Evolutionary conservation across 331 rosid species (phyloP).

Genomic region (Quercus lobata): DNA sequence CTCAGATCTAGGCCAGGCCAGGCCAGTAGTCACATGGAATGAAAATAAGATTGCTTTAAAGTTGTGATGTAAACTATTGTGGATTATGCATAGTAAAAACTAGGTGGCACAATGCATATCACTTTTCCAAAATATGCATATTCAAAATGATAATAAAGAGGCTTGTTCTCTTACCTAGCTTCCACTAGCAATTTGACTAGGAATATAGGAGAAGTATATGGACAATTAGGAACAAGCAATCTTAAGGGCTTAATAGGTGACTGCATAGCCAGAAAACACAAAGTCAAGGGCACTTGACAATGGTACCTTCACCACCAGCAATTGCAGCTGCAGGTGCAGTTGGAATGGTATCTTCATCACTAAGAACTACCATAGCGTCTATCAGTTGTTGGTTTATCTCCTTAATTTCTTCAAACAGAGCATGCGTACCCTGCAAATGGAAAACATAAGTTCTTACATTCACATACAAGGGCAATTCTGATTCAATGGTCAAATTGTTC

Average conservation of each 20-base stretch:
- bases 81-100: no score
- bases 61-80: no score
- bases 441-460: neutral
- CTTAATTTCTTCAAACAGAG: conserved; percentile 32
- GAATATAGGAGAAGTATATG: conserved; percentile 20
- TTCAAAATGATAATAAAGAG: neutral
- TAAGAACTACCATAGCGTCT: conserved; percentile 20
- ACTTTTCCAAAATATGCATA: neutral
- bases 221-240: conserved; percentile 40
- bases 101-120: neutral
- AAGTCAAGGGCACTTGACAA: conserved; percentile 17
- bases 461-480: neutral
- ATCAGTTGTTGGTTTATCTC: conserved; percentile 26
- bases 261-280: conserved; percentile 20
- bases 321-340: neutral
- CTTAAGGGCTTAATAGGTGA: conserved; percentile 24
- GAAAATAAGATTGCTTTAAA: no score
- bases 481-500: neutral
- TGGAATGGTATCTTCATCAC: conserved; percentile 16
- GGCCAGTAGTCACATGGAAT: no score
- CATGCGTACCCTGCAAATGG: conserved; percentile 22
- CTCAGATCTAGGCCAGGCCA: no score
- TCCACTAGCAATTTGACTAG: conserved; percentile 15
- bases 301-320: conserved; percentile 19
- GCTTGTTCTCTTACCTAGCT: conserved; percentile 23